Base-by-base conservation (phyloP, 805 yeast genomes). In the Candida tallmaniae region DNA sequence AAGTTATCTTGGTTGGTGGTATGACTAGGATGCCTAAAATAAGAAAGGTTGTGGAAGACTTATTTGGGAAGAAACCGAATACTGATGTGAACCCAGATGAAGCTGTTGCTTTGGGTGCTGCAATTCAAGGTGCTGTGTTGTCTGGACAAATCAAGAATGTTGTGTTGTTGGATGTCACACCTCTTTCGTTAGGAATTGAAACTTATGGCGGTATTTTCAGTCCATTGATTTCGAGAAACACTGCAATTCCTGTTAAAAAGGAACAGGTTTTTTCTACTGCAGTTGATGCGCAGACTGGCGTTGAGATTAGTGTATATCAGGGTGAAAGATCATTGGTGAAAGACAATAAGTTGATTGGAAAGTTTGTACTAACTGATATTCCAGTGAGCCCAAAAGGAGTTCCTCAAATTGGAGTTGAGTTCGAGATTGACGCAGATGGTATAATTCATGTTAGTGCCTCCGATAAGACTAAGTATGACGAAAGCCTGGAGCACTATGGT, bases 91-190 rank as follows among this genome's bases (percentile, higher is more conserved):
- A 84, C 54, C 94, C 95, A n/a, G 95, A 84, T 57, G 95, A 84
- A 60, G 89, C 93, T n/a, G 94, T 84, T 32, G 93, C 94, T 29
- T 62, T 84, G 45, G 95, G 95, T 52, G 95, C 95, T 21, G 93
- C 94, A 30, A 82, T 84, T 49, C 95, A 84, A 63, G 95, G 90
- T 50, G 94, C 89, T 47, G 81, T 84, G 25, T 63, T 84, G 37
- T 80, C 89, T 14, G 95, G 95, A 45, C 87, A 83, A 48, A 80
- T 84, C 35, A 80, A 76, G 59, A 83, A 83, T 52, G 90, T 84
- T 27, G 71, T 84, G 34, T 60, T 84, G 36, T 68, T 84, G 46
- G 95, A 84, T 60, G 93, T 84, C 15, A 82, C 93, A 18, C 94
- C 95, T 35, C 67, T 83, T 55, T 81, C 93, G 12, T 58, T 83